Base-by-base conservation (phyloP, 2,329 filamentous ascomycete species). In the Aureobasidium zeae region DNA sequence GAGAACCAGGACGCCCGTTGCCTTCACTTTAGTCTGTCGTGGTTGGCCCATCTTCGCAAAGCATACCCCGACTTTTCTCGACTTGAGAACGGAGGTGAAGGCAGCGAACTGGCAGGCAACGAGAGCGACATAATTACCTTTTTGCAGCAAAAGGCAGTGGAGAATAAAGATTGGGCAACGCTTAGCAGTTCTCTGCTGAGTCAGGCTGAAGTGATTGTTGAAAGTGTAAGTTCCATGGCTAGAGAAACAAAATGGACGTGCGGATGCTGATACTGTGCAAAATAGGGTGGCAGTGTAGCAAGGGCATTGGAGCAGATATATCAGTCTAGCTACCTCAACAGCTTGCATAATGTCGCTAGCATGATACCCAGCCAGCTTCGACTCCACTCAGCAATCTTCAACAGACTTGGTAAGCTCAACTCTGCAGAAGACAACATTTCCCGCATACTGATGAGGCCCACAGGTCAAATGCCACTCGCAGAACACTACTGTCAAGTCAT, bases 1-100 rank as follows among this genome's bases (percentile, higher is more conserved):
- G 91, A 96, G 62, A 94, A 93, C 53, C 81, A 87, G 51, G 91
- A 98, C 57, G 85, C 86, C 70, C 80, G 77, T 3, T 96, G 91
- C 58, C 72, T 98, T 45, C 96, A 95, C 61, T 96, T 94, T 63
- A 85, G 87, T 22, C 75, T 98, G 49, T 94, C 87, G 57, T 98
- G 91, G 91, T 71, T 96, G 2, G 93, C 93, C 56, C 86, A 95
- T 57, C 93, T 95, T 54, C 83, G 82, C n/a, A 85, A 86, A 56
- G 79, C 84, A 0, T 87, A 89, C 53, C 42, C 73, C 86, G n/a
- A 77, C 9, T 47, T 48, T 17, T 28, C 45, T 35, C 32, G 37
- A 16, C 49, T 45, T 5, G 45, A 50, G 15, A 53, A 49, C 32
- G 48, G 47, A 12, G 24, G 41, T 5, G 43, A 46, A 17, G 46